These are phyloP conservation scores for Colletotrichum lindemuthianum DNA, from an alignment of 2,329 filamentous ascomycete species.

Conservation along the genomic window DNA sequence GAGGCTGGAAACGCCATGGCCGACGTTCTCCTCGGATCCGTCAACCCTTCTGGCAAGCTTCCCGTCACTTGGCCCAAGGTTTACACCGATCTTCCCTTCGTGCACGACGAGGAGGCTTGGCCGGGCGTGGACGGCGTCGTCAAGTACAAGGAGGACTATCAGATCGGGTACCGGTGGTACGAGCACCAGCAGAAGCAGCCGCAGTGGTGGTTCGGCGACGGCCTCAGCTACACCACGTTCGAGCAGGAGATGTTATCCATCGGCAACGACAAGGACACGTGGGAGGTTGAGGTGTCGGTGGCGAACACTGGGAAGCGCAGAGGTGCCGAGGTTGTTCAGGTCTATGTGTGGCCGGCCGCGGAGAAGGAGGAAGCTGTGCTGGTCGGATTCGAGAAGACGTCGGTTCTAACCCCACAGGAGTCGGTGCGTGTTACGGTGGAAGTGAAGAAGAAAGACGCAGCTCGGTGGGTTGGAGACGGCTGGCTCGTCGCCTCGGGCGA, in stretches of 20 bases:
- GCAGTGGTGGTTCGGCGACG: slow-evolving; percentile 73
- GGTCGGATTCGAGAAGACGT: too few relatives aligned
- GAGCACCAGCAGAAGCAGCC: slow-evolving; percentile 65
- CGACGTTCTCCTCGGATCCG: slow-evolving; percentile 70
- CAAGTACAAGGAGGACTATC: slow-evolving; percentile 73
- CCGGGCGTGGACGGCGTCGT: slow-evolving; percentile 53
- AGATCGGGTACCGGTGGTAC: slow-evolving; percentile 75
- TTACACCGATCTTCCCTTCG: slow-evolving; percentile 22
- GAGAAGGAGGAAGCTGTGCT: too few relatives aligned
- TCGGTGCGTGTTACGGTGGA: too few relatives aligned
- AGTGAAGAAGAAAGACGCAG: too few relatives aligned
- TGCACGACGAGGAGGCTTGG: slow-evolving; percentile 53
- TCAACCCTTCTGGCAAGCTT: slow-evolving; percentile 57
- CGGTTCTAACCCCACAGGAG: too few relatives aligned
- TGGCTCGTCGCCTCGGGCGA: too few relatives aligned
- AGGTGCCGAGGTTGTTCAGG: too few relatives aligned
- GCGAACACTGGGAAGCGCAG: too few relatives aligned
- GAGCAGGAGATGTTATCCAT: neutral
- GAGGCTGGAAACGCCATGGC: slow-evolving; percentile 74
- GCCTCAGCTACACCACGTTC: slow-evolving; percentile 66
- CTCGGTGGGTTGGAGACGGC: too few relatives aligned
- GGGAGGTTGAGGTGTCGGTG: too few relatives aligned
- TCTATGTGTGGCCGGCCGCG: too few relatives aligned
- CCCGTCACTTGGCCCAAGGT: slow-evolving; percentile 63
- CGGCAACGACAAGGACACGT: too few relatives aligned